These are phyloP conservation scores for Colletotrichum spinosum DNA, from an alignment of 2,329 filamentous ascomycete species.

Conservation along the genomic window DNA sequence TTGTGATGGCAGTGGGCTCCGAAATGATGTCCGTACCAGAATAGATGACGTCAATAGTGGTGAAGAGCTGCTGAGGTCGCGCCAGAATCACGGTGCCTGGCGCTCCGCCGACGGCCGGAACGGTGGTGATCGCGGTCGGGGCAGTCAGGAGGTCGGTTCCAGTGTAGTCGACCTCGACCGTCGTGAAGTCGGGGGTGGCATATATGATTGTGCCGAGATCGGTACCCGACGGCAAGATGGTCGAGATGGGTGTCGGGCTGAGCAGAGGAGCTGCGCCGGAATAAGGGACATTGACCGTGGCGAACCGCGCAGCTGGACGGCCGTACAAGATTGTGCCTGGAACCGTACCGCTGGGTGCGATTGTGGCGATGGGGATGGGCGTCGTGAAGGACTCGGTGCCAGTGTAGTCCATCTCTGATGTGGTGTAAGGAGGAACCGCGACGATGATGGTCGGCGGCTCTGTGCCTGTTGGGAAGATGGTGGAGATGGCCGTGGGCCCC, in stretches of 20 bases:
- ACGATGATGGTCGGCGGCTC: slow-evolving; percentile 22
- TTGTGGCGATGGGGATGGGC: slow-evolving; percentile 17
- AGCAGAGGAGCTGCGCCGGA: slow-evolving; percentile 14
- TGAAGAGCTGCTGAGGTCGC: background rate
- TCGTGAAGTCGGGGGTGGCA: slow-evolving; percentile 1
- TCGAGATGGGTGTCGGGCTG: slow-evolving; percentile 2
- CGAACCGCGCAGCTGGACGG: background rate
- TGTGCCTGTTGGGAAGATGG: slow-evolving; percentile 27
- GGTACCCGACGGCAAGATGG: background rate
- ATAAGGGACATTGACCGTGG: background rate
- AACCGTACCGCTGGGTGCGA: slow-evolving; percentile 21
- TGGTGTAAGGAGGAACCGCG: background rate
- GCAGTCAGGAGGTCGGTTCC: background rate
- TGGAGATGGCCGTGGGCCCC: slow-evolving; percentile 11
- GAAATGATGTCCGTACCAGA: slow-evolving; percentile 10
- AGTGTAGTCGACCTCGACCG: background rate
- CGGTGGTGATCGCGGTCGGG: slow-evolving; percentile 10
- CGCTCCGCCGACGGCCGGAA: slow-evolving; percentile 1
- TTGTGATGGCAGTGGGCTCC: slow-evolving; percentile 10
- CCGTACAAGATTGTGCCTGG: slow-evolving; percentile 23
- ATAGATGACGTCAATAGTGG: background rate
- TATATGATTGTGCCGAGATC: slow-evolving; percentile 1
- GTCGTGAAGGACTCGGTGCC: slow-evolving; percentile 13
- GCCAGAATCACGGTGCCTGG: slow-evolving; percentile 6
- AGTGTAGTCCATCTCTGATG: slow-evolving; percentile 6